These are phyloP conservation scores for Tetrapisispora nanseiensis DNA, from an alignment of 805 yeast species.

Conservation along the genomic window DNA sequence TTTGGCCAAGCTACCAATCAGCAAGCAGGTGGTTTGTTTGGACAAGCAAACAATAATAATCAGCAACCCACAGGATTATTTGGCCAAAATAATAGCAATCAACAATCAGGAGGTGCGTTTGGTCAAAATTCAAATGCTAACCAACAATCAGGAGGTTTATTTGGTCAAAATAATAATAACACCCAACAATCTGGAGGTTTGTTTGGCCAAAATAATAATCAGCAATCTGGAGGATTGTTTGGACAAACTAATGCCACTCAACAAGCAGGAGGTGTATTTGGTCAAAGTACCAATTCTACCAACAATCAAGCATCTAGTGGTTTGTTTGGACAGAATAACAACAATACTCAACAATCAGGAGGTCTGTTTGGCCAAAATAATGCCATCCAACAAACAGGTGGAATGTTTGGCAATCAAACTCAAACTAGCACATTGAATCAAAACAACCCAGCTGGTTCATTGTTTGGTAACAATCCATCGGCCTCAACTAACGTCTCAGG, in stretches of 20 bases:
- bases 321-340: slow-evolving; percentile 24
- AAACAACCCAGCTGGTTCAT: slow-evolving; percentile 21
- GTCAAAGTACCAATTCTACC: slow-evolving; percentile 20
- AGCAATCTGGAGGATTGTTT: slow-evolving; percentile 29
- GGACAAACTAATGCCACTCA: slow-evolving; percentile 26
- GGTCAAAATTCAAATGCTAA: slow-evolving; percentile 28
- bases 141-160: slow-evolving; percentile 15
- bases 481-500: slow-evolving; percentile 10
- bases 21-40: slow-evolving; percentile 18
- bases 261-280: slow-evolving; percentile 31
- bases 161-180: slow-evolving; percentile 16
- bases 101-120: slow-evolving; percentile 30
- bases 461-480: slow-evolving; percentile 7
- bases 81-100: slow-evolving; percentile 13
- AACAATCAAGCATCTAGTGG: slow-evolving; percentile 23
- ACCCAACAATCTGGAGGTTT: slow-evolving; percentile 27
- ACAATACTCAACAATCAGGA: slow-evolving; percentile 15
- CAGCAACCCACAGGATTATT: slow-evolving; percentile 14
- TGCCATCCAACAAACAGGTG: slow-evolving; percentile 13
- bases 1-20: slow-evolving; percentile 10
- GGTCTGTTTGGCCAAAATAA: slow-evolving; percentile 29
- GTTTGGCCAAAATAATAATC: slow-evolving; percentile 27
- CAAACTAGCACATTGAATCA: slow-evolving; percentile 11
- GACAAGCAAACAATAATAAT: slow-evolving; percentile 4
- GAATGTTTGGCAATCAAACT: slow-evolving; percentile 27